Conservation (phyloP, 2,329 filamentous ascomycete species). For the Diaporthe vaccinii region DNA sequence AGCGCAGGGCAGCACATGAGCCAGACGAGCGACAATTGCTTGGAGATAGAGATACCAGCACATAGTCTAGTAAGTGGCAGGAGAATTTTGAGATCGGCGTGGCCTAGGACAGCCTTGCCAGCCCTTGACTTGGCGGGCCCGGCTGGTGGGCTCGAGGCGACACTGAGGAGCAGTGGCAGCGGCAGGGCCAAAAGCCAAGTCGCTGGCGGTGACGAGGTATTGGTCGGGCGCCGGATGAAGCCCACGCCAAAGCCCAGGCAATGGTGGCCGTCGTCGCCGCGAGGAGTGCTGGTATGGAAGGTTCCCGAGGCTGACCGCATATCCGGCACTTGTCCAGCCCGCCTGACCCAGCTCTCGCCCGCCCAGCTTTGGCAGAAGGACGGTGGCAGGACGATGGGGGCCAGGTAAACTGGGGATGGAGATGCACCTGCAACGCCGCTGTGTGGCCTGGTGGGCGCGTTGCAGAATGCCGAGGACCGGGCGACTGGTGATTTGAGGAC, state of each 20-base stretch:
- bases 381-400: neutral
- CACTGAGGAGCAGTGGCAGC: neutral
- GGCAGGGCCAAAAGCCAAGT: neutral
- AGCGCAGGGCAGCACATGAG: neutral
- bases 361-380: neutral
- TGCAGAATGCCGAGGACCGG: neutral
- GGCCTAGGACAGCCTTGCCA: neutral
- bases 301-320: constrained; percentile 19
- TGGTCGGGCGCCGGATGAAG: neutral
- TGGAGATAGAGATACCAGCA: constrained; percentile 39
- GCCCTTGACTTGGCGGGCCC: neutral
- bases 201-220: neutral
- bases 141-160: constrained; percentile 15
- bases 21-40: constrained; percentile 46
- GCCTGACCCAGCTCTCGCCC: neutral
- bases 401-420: neutral
- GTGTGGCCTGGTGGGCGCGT: neutral
- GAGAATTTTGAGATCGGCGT: constrained; percentile 21
- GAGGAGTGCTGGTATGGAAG: constrained; percentile 4
- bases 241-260: neutral
- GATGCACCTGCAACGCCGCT: neutral
- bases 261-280: neutral
- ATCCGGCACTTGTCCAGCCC: constrained; percentile 9
- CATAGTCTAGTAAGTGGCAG: neutral
- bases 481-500: neutral